Base-by-base conservation (phyloP, 768 basidiomycete species). In the Mycena vitilis region DNA sequence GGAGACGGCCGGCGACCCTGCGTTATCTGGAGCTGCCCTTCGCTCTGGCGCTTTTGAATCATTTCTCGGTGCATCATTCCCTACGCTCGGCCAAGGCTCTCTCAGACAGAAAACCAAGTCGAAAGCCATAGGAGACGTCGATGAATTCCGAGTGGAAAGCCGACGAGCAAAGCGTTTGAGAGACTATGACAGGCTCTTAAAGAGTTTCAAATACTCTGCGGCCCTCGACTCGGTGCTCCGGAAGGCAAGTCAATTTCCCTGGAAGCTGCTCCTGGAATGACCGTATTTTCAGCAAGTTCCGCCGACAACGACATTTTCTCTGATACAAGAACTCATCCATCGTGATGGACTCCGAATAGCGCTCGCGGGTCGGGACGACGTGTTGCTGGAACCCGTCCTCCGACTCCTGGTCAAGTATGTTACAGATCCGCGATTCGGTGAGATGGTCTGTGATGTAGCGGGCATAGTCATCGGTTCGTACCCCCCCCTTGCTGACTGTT, bases 271-370 rank as follows among this genome's bases (percentile, higher is more conserved):
- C 55, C 20, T 52, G 47, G 56, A 34, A 40, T 63, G n/a, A 9
- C 55, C 55, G 12, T 36, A 45, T 73, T 59, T 54, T 15, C 72
- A 98, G 95, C 88, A 90, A 78, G 88, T 95, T 6, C 91, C 90
- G 20, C 95, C 97, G 10, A 86, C 90, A 10, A 95, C 91, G 0
- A 86, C 93, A 1, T 99, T 99, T 74, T 92, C 97, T 0, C 81
- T 99, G 37, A 90, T 99, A 44, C 92, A 95, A 81, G 97, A 99
- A 79, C 84, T 99, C 45, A 90, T 97, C 30, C 93, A 96, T 75
- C 91, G 94, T 13, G 95, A 98, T 79, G 97, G 94, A 8, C 84
- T 99, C 56, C 86, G 89, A 66, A 89, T 89, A 71, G 96, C 98
- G 4, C 85, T 99, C 12, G 86, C 92, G 0, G 94, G 95, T 52